Percentiles rank a stretch among this genome's conserved stretches.
These are phyloP conservation scores for Leptodermis oblonga DNA, from an alignment of 257 asterid species.

Conservation along the genomic window DNA sequence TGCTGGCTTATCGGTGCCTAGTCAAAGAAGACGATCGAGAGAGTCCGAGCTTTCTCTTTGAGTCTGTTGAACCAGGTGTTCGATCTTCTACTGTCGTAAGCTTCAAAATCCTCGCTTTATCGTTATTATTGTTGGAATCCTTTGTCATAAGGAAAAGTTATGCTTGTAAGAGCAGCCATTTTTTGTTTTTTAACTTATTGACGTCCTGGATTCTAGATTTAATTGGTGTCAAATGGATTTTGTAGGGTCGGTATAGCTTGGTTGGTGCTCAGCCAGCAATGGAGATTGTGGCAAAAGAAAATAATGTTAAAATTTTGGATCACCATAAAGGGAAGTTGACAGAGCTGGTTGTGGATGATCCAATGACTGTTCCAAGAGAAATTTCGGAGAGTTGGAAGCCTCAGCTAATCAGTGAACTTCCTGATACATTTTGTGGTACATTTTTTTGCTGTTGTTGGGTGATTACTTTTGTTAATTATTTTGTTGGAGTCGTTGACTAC, in stretches of 20 bases:
- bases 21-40: slow-evolving; percentile 88
- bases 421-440: slow-evolving; percentile 84
- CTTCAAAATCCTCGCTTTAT: background rate
- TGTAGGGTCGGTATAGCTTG: slow-evolving; percentile 87
- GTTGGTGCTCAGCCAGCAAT: slow-evolving; percentile 80
- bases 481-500: background rate
- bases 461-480: background rate
- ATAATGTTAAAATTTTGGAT: slow-evolving; percentile 61
- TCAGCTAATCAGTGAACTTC: slow-evolving; percentile 56
- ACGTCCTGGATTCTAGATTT: background rate
- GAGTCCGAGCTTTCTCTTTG: slow-evolving; percentile 86
- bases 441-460: background rate
- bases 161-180: background rate
- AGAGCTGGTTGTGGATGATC: slow-evolving; percentile 60
- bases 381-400: slow-evolving; percentile 78
- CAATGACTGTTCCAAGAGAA: slow-evolving; percentile 57
- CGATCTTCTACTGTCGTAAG: slow-evolving; percentile 65
- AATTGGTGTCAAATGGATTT: background rate
- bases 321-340: slow-evolving; percentile 44
- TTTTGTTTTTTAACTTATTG: background rate
- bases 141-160: too few species aligned
- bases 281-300: slow-evolving; percentile 78
- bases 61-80: slow-evolving; percentile 80
- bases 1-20: slow-evolving; percentile 88
- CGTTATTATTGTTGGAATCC: background rate